Evolutionary conservation across 2,329 filamentous ascomycete genomes (phyloP), one percentile per base, ranked within the genome.

Genomic region (Orbilia quercus): DNA sequence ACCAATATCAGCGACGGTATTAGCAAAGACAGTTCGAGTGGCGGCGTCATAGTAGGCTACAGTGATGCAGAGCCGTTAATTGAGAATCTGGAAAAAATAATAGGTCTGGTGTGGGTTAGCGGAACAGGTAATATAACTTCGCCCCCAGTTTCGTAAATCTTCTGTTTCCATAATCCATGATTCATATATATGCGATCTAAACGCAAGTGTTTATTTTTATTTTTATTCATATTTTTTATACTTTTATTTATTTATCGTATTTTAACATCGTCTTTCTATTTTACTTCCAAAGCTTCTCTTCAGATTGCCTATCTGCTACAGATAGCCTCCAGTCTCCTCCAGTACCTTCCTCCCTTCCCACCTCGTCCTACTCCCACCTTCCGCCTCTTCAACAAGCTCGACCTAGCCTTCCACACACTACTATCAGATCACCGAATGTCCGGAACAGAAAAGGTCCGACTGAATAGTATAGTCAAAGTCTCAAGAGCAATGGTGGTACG

Each of bases 391-490:
- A 62, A 74, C 40, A 63, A 64, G 34, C 70, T 74, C n/a, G 70
- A 74, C 22, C 20, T 74, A n/a, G 70, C 70, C 25, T 74, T 74
- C 38, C 58, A 74, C 36, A 69, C 50, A 12, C 20, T 74, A 16
- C 40, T 74, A 31, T 63, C 55, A 7, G 70, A 62, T 1, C 40
- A 66, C 20, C 48, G 53, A 16, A 42, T 74, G 31, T 64, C 70
- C n/a, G 57, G 40, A 1, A 74, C 70, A 1, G 70, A 74, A 23
- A 74, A 74, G 20, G 70, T 74, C 14, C 40, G 70, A 12, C 42
- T 74, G 11, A 64, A 57, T 28, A 74, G 70, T 22, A 74, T 69
- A 22, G 70, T 74, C 14, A 74, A 74, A 47, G 25, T 74, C 5
- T 60, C 70, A 16, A 53, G 70, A 34, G 62, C 70, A 16, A 65